A percentile compares a stretch with the other conserved stretches of the same genome.
phyloP scores from a whole-genome alignment of 2,329 filamentous ascomycete species.

The Epicoccum nigrum region DNA sequence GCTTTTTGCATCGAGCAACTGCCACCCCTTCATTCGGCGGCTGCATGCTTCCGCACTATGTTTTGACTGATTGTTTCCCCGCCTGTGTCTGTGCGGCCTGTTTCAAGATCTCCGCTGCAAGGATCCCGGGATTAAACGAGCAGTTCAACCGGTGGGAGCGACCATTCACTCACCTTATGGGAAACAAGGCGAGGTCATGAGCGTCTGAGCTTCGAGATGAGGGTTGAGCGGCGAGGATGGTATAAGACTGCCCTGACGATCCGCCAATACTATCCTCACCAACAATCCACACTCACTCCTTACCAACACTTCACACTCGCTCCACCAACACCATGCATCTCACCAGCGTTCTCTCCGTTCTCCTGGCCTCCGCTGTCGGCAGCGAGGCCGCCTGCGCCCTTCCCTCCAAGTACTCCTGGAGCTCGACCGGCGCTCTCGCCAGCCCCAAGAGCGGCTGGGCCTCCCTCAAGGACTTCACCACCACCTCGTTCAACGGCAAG shows the following conservation, averaged over 20 bases:
- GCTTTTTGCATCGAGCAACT: neutral
- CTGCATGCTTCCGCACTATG: neutral
- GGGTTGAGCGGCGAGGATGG: neutral
- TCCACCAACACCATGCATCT: slow-evolving; percentile 2
- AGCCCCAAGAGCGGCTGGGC: slow-evolving; percentile 61
- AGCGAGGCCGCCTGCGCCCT: slow-evolving; percentile 53
- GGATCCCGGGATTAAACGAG: neutral
- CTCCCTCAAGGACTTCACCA: slow-evolving; percentile 68
- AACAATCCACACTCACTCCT: neutral
- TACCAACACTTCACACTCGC: neutral
- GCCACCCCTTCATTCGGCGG: neutral
- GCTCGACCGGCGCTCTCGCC: slow-evolving; percentile 58
- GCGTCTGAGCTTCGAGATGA: slow-evolving; percentile 8
- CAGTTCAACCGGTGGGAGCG: slow-evolving; percentile 10
- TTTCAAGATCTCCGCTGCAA: slow-evolving; percentile 7
- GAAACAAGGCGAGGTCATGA: neutral
- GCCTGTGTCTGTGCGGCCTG: slow-evolving; percentile 9
- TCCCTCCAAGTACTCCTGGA: slow-evolving; percentile 63
- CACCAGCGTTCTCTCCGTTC: slow-evolving; percentile 2
- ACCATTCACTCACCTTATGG: neutral
- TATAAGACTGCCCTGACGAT: neutral
- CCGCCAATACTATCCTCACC: neutral
- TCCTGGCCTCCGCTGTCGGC: slow-evolving; percentile 8
- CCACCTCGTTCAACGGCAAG: slow-evolving; percentile 61
- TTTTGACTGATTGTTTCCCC: slow-evolving; percentile 8